Percentiles rank a stretch among this genome's conserved stretches.
These are phyloP conservation scores for Cladophialophora immunda DNA, from an alignment of 2,329 filamentous ascomycete genomes.

Conservation along the genomic window DNA sequence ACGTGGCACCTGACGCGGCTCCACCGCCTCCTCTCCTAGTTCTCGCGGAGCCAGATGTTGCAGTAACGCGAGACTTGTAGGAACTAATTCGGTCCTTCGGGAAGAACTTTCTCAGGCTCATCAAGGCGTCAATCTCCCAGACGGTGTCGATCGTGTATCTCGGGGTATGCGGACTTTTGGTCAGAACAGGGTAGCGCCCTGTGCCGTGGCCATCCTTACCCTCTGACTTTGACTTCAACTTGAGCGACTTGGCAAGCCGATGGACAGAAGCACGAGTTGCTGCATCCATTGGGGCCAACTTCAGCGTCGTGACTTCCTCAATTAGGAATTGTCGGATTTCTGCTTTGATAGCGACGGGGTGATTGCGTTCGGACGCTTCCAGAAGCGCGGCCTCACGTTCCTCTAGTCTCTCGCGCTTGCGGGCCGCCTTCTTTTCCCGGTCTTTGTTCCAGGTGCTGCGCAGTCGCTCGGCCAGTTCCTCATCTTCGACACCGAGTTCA, in stretches of 20 bases:
- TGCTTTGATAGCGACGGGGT: conserved; percentile 72
- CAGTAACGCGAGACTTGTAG: conserved; percentile 21
- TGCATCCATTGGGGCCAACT: conserved; percentile 85
- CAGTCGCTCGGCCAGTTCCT: conserved; percentile 70
- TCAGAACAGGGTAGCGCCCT: conserved; percentile 77
- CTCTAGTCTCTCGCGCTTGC: conserved; percentile 74
- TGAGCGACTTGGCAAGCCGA: conserved; percentile 76
- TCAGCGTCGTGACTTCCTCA: conserved; percentile 53
- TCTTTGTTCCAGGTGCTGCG: conserved; percentile 71
- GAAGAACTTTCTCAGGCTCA: conserved; percentile 40
- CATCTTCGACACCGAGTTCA: conserved; percentile 65
- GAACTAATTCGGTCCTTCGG: conserved; percentile 30
- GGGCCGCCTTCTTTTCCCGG: conserved; percentile 73
- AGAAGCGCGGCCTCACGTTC: conserved; percentile 72
- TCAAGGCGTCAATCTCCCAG: conserved; percentile 51
- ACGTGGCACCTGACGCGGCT: conserved; percentile 61
- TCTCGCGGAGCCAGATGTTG: conserved; percentile 37
- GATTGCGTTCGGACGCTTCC: conserved; percentile 61
- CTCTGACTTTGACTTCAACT: conserved; percentile 82
- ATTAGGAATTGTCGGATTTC: conserved; percentile 64
- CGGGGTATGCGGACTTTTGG: conserved; percentile 74
- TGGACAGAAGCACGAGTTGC: conserved; percentile 80
- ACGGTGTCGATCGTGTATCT: conserved; percentile 67
- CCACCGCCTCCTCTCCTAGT: conserved; percentile 49
- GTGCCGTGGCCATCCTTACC: conserved; percentile 77